Evolutionary conservation across 768 basidiomycete genomes (phyloP), one percentile per base, ranked within the genome.

Genomic region (Hebeloma cylindrosporum): DNA sequence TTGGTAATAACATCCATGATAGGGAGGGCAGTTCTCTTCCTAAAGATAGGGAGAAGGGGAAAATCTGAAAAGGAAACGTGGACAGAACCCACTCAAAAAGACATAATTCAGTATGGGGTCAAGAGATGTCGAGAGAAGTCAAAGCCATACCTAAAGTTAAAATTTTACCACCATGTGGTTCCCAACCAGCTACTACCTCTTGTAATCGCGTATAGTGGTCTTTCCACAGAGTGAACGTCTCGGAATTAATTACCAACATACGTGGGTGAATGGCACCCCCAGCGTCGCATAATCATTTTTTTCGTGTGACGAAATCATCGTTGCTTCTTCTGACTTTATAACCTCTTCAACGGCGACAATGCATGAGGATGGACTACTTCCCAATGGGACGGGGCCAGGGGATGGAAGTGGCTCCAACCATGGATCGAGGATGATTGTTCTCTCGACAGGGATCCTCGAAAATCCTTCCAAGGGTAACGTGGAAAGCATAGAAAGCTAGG

Each of bases 341-440:
- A 39, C 30, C 26, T 17, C 42, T 4, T 25, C 10, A 22, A 29
- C 23, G 25, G 33, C 20, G 20, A 23, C 20, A 22, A 21, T 36
- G 4, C 42, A 7, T 41, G 23, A 9, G 14, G 46, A 36, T 4
- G 17, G 16, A 7, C 22, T 27, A 37, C 20, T 33, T n/a, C 42
- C 21, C 46, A 63, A 47, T 25, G 74, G 73, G 16, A 59, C 48
- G 8, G 74, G 82, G 3, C 80, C 82, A 22, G 79, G 85, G 28
- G 71, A 60, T 5, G 82, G 74, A 17, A 90, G 57, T 13, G 89
- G 87, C 44, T 92, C 88, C 6, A 92, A 64, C 90, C 91, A 93
- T 14, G 91, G 91, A 63, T 93, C 91, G 13, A 89, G 73, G 16
- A 85, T 70, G 16, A 93, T 58, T 7, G 75, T 79, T 35, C 77